These are phyloP conservation scores for Gentiana straminea DNA, from an alignment of 257 asterid species.

Conservation along the genomic window DNA sequence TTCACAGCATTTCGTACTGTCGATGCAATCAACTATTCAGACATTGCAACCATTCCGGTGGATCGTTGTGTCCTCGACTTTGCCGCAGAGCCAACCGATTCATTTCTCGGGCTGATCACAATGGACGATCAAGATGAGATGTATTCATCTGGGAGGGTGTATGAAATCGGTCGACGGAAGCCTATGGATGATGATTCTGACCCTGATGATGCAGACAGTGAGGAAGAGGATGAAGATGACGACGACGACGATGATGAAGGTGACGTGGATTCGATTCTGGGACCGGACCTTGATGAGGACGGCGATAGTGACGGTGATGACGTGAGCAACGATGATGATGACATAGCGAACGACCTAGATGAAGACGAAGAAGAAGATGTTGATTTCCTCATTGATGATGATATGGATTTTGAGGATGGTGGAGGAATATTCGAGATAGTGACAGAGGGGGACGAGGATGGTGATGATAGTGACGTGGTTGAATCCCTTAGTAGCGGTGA, in stretches of 20 bases:
- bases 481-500: slow-evolving; percentile 67
- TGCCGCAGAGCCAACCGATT: slow-evolving; percentile 88
- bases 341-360: slow-evolving; percentile 39
- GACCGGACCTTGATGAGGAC: slow-evolving; percentile 48
- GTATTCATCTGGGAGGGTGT: slow-evolving; percentile 89
- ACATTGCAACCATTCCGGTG: slow-evolving; percentile 83
- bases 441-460: slow-evolving; percentile 65
- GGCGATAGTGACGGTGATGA: slow-evolving; percentile 74
- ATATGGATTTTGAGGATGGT: slow-evolving; percentile 38
- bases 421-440: slow-evolving; percentile 63
- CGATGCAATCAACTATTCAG: slow-evolving; percentile 84
- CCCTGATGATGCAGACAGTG: slow-evolving; percentile 93
- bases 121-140: slow-evolving; percentile 97
- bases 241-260: slow-evolving; percentile 32
- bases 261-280: slow-evolving; percentile 56
- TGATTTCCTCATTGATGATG: slow-evolving; percentile 63
- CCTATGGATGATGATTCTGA: slow-evolving; percentile 94
- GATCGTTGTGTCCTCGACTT: slow-evolving; percentile 96
- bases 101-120: slow-evolving; percentile 79
- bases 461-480: slow-evolving; percentile 49
- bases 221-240: slow-evolving; percentile 76
- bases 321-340: slow-evolving; percentile 55
- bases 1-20: slow-evolving; percentile 91
- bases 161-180: slow-evolving; percentile 86
- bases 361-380: slow-evolving; percentile 83